Evolutionary conservation across 305 asterid species (phyloP), one percentile per base, ranked within the genome.

Genomic region (Striga hermonthica): DNA sequence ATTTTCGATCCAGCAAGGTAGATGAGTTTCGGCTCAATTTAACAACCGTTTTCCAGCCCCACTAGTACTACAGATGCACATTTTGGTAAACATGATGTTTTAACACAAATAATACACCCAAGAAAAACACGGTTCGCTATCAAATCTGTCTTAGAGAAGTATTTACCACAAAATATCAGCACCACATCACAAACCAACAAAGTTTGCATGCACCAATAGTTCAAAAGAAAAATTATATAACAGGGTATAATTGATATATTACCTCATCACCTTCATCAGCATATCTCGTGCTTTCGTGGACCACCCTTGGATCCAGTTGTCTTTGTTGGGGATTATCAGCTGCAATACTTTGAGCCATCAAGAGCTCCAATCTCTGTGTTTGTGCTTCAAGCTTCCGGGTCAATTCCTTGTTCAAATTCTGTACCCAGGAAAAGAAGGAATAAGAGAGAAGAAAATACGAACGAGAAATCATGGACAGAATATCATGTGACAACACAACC

Each of bases 191-290:
- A 35, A 35, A 11, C 44, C 11, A 39, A 55, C 37, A 62, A 72
- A 36, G 61, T 38, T 55, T 59, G 10, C 53, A 40, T 31, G 34
- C 39, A 37, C 49, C 44, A 37, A 50, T 35, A 31, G 58, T 43
- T 48, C 54, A 65, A 65, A 36, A 5, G 41, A 6, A 47, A 45
- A 68, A 56, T 60, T 6, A 39, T 54, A 57, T 39, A 70, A 63
- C 55, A 38, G 34, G 64, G 56, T 52, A 48, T 31, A 72, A 47
- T 4, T 10, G 71, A 76, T 72, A 48, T 44, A 69, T 68, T 76
- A 94, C 99, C 99, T 94, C 98, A 73, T 94, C 99, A 54, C 99
- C 99, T 85, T 94, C 99, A 74, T 94, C 99, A 39, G 98, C 96
- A 74, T 94, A 94, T 12, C 84, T 36, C 28, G 71, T 72, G 76